phyloP scores from a whole-genome alignment of 805 yeast genomes.

The Candida lessepsii region DNA sequence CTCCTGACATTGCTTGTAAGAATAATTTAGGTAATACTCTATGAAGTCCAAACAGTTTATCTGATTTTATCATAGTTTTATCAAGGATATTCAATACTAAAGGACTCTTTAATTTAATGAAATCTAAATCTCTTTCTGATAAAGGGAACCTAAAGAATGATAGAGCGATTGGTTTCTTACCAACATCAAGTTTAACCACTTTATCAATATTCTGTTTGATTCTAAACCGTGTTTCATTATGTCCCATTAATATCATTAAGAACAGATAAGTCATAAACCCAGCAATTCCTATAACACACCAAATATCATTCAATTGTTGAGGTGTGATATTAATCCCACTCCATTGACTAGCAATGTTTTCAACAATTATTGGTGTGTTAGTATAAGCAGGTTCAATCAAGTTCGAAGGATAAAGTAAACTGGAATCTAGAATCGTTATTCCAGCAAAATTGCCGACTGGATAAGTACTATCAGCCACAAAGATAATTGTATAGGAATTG shows the following conservation, averaged over 20 bases:
- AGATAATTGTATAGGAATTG: slow-evolving; percentile 73
- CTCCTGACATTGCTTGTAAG: slow-evolving; percentile 94
- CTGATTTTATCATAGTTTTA: slow-evolving; percentile 92
- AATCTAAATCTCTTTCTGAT: slow-evolving; percentile 56
- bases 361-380: slow-evolving; percentile 65
- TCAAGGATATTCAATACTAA: slow-evolving; percentile 81
- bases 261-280: slow-evolving; percentile 79
- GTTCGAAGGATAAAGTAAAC: slow-evolving; percentile 66
- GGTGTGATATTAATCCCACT: slow-evolving; percentile 91
- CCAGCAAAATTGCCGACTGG: slow-evolving; percentile 67
- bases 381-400: slow-evolving; percentile 76
- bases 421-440: slow-evolving; percentile 57
- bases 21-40: slow-evolving; percentile 90
- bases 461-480: slow-evolving; percentile 57
- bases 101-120: slow-evolving; percentile 79
- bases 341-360: slow-evolving; percentile 85
- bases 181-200: slow-evolving; percentile 72
- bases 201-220: slow-evolving; percentile 63
- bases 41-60: slow-evolving; percentile 86
- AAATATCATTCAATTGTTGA: slow-evolving; percentile 68
- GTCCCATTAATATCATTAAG: slow-evolving; percentile 70
- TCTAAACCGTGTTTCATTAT: slow-evolving; percentile 73
- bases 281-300: slow-evolving; percentile 88
- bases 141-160: slow-evolving; percentile 70
- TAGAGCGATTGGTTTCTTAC: slow-evolving; percentile 75